Conservation (phyloP, 257 asterid genomes). For the Buddleja alternifolia region DNA sequence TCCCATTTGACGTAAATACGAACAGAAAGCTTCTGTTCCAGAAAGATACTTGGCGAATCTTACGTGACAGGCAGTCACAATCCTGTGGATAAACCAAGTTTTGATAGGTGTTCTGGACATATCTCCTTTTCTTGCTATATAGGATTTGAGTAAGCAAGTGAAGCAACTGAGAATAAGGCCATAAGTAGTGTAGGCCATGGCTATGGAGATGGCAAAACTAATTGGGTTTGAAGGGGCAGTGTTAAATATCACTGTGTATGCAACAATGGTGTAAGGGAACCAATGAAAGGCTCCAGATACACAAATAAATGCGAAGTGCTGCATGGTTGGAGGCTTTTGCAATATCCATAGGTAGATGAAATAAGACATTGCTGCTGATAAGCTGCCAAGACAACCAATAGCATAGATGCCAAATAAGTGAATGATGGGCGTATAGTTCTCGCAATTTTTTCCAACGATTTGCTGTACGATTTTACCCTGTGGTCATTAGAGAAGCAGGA, state of each 20-base stretch:
- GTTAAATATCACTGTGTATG: conserved; percentile 40
- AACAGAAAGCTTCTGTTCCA: conserved; percentile 67
- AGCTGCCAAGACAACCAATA: conserved; percentile 59
- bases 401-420: conserved; percentile 56
- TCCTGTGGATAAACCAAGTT: conserved; percentile 50
- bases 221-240: conserved; percentile 37
- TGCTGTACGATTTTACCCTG: conserved; percentile 40
- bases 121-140: conserved; percentile 26
- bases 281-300: conserved; percentile 63
- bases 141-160: conserved; percentile 41
- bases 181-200: conserved; percentile 47
- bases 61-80: conserved; percentile 44
- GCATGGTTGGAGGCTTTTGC: conserved; percentile 38
- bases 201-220: conserved; percentile 46
- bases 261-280: conserved; percentile 58
- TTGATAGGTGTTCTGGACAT: conserved; percentile 19
- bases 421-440: conserved; percentile 26
- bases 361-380: conserved; percentile 57
- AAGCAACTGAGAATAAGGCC: conserved; percentile 51
- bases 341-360: conserved; percentile 45
- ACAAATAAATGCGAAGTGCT: conserved; percentile 48
- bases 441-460: conserved; percentile 17
- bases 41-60: conserved; percentile 62
- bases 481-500: conserved; percentile 9
- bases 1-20: conserved; percentile 52